A percentile compares a stretch with the other conserved stretches of the same genome.
Conservation (phyloP, 2,329 filamentous ascomycete genomes). For the Microcyclosporella mali region DNA sequence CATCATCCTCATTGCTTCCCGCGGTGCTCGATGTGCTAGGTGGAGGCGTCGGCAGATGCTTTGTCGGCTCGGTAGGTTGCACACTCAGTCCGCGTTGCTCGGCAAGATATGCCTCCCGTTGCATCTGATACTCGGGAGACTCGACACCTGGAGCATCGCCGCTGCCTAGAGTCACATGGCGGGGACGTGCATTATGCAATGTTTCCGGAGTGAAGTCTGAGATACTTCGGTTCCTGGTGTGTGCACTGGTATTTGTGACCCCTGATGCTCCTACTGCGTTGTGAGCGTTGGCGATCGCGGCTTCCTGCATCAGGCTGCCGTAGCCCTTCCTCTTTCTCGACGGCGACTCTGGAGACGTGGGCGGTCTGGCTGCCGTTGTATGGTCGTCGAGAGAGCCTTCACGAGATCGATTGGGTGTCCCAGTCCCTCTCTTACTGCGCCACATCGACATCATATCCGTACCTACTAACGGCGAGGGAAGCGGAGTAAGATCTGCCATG, state of each 20-base stretch:
- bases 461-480: conserved; percentile 45
- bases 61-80: conserved; percentile 27
- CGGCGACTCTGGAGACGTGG: conserved; percentile 27
- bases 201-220: conserved; percentile 81
- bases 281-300: conserved; percentile 22
- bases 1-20: conserved; percentile 49
- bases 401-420: conserved; percentile 25
- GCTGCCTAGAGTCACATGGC: conserved; percentile 66
- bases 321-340: conserved; percentile 44
- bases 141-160: conserved; percentile 46
- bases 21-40: conserved; percentile 60
- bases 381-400: conserved; percentile 29
- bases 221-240: conserved; percentile 68
- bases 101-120: conserved; percentile 76
- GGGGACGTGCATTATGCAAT: conserved; percentile 57
- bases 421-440: conserved; percentile 31
- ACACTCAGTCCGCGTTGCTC: conserved; percentile 68
- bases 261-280: conserved; percentile 20
- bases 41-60: conserved; percentile 64
- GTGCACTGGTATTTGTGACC: conserved; percentile 30
- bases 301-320: conserved; percentile 39
- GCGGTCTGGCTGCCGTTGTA: conserved; percentile 26
- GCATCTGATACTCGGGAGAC: conserved; percentile 48
- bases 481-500: conserved; percentile 46
- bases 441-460: conserved; percentile 37